A percentile compares a stretch with the other conserved stretches of the same genome.
Conservation (phyloP, 1,139 yeast genomes). For the Trichomonascaceae sp. region DNA sequence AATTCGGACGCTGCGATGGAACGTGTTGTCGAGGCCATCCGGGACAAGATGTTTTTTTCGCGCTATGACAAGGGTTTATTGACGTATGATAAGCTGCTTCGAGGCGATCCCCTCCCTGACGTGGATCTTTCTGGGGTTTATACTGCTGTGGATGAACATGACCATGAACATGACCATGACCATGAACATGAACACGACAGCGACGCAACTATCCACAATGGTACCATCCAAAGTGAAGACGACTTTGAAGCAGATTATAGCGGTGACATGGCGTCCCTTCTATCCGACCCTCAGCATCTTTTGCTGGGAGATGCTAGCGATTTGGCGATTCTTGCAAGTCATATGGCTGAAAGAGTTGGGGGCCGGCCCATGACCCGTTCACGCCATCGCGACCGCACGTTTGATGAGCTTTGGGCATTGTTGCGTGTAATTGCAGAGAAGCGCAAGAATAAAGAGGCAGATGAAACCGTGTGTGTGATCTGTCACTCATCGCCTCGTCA, state of each 20-base stretch:
- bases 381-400: constrained; percentile 7
- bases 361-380: constrained; percentile 13
- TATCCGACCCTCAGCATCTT: too few species aligned
- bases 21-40: background rate
- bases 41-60: background rate
- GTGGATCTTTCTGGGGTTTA: constrained; percentile 16
- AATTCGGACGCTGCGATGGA: background rate
- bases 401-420: constrained; percentile 5
- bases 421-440: constrained; percentile 8
- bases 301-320: constrained; percentile 14
- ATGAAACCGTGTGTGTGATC: constrained; percentile 45
- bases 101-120: constrained; percentile 16
- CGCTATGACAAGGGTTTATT: background rate
- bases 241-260: too few species aligned
- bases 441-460: constrained; percentile 8
- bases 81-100: constrained; percentile 9
- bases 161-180: constrained; percentile 9
- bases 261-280: too few species aligned
- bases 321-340: constrained; percentile 12
- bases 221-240: too few species aligned
- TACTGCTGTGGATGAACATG: constrained; percentile 8
- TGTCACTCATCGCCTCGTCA: constrained; percentile 68
- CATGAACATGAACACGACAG: constrained; percentile 8
- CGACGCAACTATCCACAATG: constrained; percentile 6
- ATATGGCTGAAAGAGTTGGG: constrained; percentile 6